Percentiles rank a stretch among this genome's conserved stretches.
These are phyloP conservation scores for Rubroshorea leprosula DNA, from an alignment of 345 rosid species.

Conservation along the genomic window DNA sequence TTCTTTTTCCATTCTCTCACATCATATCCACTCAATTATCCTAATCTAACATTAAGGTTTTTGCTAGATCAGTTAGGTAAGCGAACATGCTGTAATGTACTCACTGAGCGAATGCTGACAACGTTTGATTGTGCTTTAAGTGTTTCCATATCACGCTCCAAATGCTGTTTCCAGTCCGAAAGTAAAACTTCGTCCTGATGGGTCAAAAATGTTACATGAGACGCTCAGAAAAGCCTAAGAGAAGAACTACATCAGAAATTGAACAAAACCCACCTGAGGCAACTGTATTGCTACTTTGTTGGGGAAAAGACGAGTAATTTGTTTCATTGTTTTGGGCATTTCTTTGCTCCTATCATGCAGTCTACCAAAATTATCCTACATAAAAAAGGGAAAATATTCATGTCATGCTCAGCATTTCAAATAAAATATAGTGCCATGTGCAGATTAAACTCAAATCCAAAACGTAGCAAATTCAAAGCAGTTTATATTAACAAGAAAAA, in stretches of 20 bases:
- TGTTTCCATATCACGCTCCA: conserved; percentile 83
- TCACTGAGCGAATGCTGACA: conserved; percentile 57
- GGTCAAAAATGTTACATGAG: conserved; percentile 19
- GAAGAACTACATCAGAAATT: background rate
- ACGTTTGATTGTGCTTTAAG: conserved; percentile 73
- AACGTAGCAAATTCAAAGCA: too few relatives aligned
- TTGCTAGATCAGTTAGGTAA: background rate
- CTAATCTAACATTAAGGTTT: background rate
- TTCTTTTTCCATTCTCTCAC: background rate
- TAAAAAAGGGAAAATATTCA: conserved; percentile 5
- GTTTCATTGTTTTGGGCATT: conserved; percentile 85
- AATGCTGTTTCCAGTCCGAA: conserved; percentile 82
- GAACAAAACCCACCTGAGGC: conserved; percentile 66
- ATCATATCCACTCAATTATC: background rate
- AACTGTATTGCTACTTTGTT: conserved; percentile 90
- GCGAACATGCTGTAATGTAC: conserved; percentile 20
- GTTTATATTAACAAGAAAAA: background rate
- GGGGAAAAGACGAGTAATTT: conserved; percentile 81
- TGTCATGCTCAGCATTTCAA: background rate
- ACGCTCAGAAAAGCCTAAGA: conserved; percentile 6
- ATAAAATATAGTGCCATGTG: background rate
- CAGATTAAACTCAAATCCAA: too few relatives aligned
- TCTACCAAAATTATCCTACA: conserved; percentile 85
- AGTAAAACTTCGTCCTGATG: conserved; percentile 76
- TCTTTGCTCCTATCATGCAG: conserved; percentile 89